phyloP scores from a whole-genome alignment of 345 rosid species.

The Brassica nigra region DNA sequence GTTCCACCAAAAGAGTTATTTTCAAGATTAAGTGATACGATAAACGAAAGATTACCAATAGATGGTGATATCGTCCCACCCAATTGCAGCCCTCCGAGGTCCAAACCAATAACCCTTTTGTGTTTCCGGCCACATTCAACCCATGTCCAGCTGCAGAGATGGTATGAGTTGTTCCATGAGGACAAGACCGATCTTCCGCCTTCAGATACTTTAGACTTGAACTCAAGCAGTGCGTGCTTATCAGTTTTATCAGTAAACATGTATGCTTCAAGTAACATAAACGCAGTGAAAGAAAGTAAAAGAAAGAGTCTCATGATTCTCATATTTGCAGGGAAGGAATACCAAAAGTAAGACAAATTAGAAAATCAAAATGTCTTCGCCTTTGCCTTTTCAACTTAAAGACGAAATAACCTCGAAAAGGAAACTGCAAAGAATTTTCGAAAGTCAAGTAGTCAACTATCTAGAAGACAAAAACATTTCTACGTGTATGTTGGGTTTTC shows the following conservation, averaged over 20 bases:
- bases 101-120: constrained; percentile 5
- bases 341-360: neutral
- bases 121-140: neutral
- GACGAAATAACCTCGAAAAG: neutral
- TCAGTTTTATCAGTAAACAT: constrained; percentile 11
- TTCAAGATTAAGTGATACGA: constrained; percentile 5
- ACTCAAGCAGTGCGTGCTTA: neutral
- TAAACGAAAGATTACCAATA: constrained; percentile 32
- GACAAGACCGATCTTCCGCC: neutral
- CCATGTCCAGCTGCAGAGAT: constrained; percentile 25
- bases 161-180: constrained; percentile 27
- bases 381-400: neutral
- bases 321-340: neutral
- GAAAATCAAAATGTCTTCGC: neutral
- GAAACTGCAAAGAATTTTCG: neutral
- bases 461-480: neutral
- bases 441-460: neutral
- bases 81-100: neutral
- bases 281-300: neutral
- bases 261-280: neutral
- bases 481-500: neutral
- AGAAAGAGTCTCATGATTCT: constrained; percentile 5
- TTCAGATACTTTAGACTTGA: constrained; percentile 18
- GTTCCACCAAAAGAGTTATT: neutral
- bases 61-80: constrained; percentile 21